Evolutionary conservation across 306 rosid species (phyloP).

Genomic region (Rosa persica): DNA sequence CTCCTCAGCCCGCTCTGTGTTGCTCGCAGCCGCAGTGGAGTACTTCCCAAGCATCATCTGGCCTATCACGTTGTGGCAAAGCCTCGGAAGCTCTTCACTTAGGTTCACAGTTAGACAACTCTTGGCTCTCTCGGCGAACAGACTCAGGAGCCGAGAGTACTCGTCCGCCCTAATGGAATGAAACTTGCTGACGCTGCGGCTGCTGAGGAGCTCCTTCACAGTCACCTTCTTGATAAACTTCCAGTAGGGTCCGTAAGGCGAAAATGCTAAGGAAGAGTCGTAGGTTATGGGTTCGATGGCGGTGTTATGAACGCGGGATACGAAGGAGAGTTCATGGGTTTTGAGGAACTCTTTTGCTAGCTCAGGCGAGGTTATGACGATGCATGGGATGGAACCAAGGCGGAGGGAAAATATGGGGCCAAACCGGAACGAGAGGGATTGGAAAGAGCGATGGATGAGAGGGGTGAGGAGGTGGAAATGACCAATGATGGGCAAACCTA

Average conservation of each 20-base stretch:
- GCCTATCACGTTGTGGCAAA: not conserved
- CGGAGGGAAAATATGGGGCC: slow-evolving; percentile 37
- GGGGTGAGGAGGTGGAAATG: slow-evolving; percentile 2
- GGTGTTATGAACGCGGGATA: slow-evolving; percentile 14
- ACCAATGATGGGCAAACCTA: slow-evolving; percentile 27
- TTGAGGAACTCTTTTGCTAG: slow-evolving; percentile 47
- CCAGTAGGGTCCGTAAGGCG: slow-evolving; percentile 47
- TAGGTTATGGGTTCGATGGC: slow-evolving; percentile 35
- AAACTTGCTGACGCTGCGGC: not conserved
- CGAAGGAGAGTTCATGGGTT: slow-evolving; percentile 28
- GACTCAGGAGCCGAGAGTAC: not conserved
- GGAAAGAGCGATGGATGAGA: slow-evolving; percentile 26
- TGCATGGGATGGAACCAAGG: slow-evolving; percentile 25
- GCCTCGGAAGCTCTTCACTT: not conserved
- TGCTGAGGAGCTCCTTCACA: slow-evolving; percentile 33
- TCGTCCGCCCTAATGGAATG: not conserved
- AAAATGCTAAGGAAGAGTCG: slow-evolving; percentile 34
- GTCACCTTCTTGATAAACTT: slow-evolving; percentile 37
- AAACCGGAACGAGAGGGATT: slow-evolving; percentile 20
- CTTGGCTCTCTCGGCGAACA: not conserved
- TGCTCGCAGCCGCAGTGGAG: not conserved
- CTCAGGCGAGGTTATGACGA: slow-evolving; percentile 24
- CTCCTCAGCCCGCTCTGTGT: not conserved
- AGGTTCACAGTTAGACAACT: not conserved
- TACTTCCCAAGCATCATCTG: not conserved